phyloP scores from a whole-genome alignment of 805 yeast genomes.

The Wickerhamiella lipophila region DNA sequence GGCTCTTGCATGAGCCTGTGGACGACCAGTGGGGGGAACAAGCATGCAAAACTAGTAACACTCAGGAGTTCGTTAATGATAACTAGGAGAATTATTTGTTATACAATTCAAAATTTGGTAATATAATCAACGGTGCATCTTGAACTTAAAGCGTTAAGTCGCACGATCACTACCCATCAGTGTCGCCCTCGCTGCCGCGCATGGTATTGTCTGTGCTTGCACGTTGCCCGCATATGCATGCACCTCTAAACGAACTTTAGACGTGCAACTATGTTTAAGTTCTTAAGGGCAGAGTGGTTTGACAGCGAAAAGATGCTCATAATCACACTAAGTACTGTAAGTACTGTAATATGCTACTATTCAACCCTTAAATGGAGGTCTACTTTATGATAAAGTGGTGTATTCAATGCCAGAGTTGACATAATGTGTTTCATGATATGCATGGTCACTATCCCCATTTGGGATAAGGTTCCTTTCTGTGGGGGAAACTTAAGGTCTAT shows the following conservation, averaged over 20 bases:
- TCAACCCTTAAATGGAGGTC: no score
- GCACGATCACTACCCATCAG: background rate
- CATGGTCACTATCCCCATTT: background rate
- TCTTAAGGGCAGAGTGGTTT: background rate
- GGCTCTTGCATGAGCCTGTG: background rate
- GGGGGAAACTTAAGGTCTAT: background rate
- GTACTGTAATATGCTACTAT: no score
- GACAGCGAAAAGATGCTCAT: no score
- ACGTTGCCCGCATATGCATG: conserved; percentile 5
- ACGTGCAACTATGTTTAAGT: background rate
- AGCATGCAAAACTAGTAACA: background rate
- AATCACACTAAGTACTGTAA: no score
- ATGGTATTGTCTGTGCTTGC: conserved; percentile 1
- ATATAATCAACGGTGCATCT: background rate
- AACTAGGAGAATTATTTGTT: no score
- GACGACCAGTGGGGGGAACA: background rate
- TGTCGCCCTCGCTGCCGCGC: background rate
- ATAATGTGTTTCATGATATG: background rate
- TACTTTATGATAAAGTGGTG: background rate
- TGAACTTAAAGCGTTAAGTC: background rate
- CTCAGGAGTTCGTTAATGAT: no score
- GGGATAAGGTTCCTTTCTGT: background rate
- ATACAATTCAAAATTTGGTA: background rate
- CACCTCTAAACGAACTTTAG: conserved; percentile 4
- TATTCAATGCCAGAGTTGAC: background rate